Evolutionary conservation across 2,329 filamentous ascomycete genomes (phyloP), one percentile per base, ranked within the genome.

Genomic region (Orbilia brochopaga): DNA sequence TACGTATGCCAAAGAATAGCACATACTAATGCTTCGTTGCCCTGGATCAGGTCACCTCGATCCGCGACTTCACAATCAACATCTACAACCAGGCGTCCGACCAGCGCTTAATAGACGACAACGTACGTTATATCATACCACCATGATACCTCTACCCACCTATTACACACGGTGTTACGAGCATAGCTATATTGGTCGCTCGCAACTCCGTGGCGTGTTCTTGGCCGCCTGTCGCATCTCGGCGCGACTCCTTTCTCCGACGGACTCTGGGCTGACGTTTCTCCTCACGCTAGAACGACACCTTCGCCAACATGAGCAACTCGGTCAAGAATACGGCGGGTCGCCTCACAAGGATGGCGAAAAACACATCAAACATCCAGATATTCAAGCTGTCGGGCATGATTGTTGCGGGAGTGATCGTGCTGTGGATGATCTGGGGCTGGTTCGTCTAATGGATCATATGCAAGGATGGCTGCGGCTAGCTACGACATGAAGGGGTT

Each of bases 81-180:
- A 99, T 99, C 78, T 97, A 97, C 84, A 92, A 97, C 81, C 92
- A 94, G 79, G 94, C 94, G 55, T 87, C 91, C 67, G 87, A 90
- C 76, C 93, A 97, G 77, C 87, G 90, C 75, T 86, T 96, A 74
- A 90, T 99, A 75, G 91, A 99, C 80, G 88, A 87, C 78, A 93
- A 90, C 42, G 91, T 95, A 84, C 67, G 86, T 81, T 42, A 42
- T 13, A 3, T 13, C 13, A 15, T 6, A 42, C 4, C 15, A 42
- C 13, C 13, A 42, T 42, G 37, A 42, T 42, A 17, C 2, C 32
- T n/a, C n/a, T 4, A 32, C 4, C 27, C 27, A 32, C 27, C 27
- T 32, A n/a, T n/a, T n/a, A n/a, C n/a, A n/a, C n/a, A n/a, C n/a
- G n/a, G n/a, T n/a, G n/a, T n/a, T n/a, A n/a, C n/a, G n/a, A n/a